These are phyloP conservation scores for Paramecium biaurelia DNA, from an alignment of 73 alveolate genomes.

Conservation along the genomic window DNA sequence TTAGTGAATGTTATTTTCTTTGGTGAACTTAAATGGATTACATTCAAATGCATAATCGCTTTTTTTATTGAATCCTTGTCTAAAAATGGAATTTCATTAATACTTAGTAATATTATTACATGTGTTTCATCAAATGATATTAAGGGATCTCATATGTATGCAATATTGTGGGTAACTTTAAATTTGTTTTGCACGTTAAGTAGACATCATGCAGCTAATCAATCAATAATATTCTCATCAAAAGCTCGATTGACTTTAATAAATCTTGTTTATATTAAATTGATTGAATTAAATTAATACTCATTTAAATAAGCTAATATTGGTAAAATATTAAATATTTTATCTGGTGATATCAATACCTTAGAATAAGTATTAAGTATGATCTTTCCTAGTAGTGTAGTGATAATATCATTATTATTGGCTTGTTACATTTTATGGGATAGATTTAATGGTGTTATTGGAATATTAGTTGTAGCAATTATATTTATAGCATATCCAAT, in stretches of 20 bases:
- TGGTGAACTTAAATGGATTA: background rate
- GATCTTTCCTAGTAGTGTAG: background rate
- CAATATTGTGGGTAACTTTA: background rate
- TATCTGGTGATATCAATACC: conserved; percentile 38
- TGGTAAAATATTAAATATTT: conserved; percentile 36
- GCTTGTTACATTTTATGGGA: background rate
- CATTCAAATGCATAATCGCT: background rate
- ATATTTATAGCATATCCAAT: conserved; percentile 18
- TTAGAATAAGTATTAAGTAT: conserved; percentile 11
- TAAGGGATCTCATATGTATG: background rate
- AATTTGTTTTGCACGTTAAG: background rate
- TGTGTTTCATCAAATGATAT: background rate
- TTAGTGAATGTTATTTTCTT: background rate
- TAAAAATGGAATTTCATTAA: background rate
- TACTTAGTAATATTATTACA: background rate
- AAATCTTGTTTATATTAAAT: background rate
- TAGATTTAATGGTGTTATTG: conserved; percentile 2
- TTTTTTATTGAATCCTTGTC: background rate
- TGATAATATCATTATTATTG: background rate
- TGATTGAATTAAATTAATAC: background rate
- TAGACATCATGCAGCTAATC: background rate
- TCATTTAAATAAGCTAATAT: conserved; percentile 40
- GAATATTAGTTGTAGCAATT: background rate
- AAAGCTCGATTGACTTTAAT: background rate
- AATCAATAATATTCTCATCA: background rate